Percentiles rank a stretch among this genome's conserved stretches.
phyloP scores from a whole-genome alignment of 768 basidiomycete species.

The Tricholomella constricta region DNA sequence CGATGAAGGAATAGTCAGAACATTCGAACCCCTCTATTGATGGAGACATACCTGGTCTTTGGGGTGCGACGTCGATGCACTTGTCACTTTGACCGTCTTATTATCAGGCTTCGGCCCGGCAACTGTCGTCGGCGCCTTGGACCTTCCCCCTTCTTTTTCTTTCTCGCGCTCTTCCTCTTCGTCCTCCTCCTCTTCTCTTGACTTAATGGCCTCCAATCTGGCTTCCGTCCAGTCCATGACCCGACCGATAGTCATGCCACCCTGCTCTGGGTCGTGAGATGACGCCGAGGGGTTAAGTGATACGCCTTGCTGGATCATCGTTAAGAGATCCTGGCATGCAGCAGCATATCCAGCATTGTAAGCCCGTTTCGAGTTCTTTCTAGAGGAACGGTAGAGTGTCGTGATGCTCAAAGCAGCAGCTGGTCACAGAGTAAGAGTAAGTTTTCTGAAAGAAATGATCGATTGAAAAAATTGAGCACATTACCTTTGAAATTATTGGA shows the following conservation, averaged over 20 bases:
- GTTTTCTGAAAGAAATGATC: slow-evolving; percentile 22
- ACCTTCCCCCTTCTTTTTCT: slow-evolving; percentile 44
- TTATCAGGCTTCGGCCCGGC: slow-evolving; percentile 21
- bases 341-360: slow-evolving; percentile 81
- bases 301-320: slow-evolving; percentile 83
- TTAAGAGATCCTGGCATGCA: slow-evolving; percentile 78
- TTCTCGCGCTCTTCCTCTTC: slow-evolving; percentile 76
- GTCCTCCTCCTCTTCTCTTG: slow-evolving; percentile 79
- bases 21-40: slow-evolving; percentile 2
- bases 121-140: slow-evolving; percentile 23
- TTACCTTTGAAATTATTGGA: slow-evolving; percentile 81
- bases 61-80: slow-evolving; percentile 11
- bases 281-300: slow-evolving; percentile 51
- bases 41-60: slow-evolving; percentile 33
- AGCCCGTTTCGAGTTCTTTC: slow-evolving; percentile 74
- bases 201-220: slow-evolving; percentile 71
- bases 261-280: slow-evolving; percentile 47
- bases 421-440: slow-evolving; percentile 29
- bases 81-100: slow-evolving; percentile 9
- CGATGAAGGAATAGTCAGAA: slow-evolving; percentile 12
- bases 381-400: slow-evolving; percentile 79
- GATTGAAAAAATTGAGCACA: not conserved
- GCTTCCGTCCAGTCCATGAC: slow-evolving; percentile 89
- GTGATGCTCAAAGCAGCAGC: slow-evolving; percentile 85
- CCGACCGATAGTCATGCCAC: slow-evolving; percentile 73